phyloP scores from a whole-genome alignment of 75 land plant species.

The Azolla pinnata region DNA sequence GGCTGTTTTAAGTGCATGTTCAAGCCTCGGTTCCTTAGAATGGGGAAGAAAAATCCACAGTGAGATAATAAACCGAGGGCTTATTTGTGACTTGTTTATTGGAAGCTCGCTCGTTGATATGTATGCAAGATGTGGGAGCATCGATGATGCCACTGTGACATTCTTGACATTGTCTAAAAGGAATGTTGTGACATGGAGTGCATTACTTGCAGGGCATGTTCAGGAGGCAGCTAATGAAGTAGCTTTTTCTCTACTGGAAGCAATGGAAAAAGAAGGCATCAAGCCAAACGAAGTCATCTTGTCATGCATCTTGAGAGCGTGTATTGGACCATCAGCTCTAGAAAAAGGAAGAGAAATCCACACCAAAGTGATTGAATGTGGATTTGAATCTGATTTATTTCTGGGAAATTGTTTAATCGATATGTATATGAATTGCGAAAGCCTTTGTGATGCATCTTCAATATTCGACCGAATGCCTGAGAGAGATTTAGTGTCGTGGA shows the following conservation, averaged over 20 bases:
- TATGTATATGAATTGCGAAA: conserved; percentile 12
- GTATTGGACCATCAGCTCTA: not conserved
- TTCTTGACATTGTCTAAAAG: conserved; percentile 7
- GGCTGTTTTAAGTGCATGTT: conserved; percentile 31
- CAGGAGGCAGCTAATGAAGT: not conserved
- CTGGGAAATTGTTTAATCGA: not conserved
- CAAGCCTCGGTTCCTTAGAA: conserved; percentile 1
- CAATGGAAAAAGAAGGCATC: not conserved
- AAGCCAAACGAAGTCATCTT: not conserved
- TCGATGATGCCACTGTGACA: conserved; percentile 19
- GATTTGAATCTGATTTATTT: not conserved
- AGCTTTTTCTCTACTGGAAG: not conserved
- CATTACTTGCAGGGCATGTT: conserved; percentile 1
- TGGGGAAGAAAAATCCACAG: conserved; percentile 37
- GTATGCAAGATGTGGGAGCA: conserved; percentile 23
- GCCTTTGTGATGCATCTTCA: not conserved
- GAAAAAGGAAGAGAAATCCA: not conserved
- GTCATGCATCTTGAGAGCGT: not conserved
- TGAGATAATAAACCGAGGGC: conserved; percentile 21
- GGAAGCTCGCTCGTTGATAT: conserved; percentile 22
- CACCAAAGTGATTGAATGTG: not conserved
- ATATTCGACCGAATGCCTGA: conserved; percentile 11
- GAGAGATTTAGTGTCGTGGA: conserved; percentile 16
- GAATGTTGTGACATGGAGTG: conserved; percentile 9
- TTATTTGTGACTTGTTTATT: conserved; percentile 19